These are phyloP conservation scores for Perilla frutescens DNA, from an alignment of 257 asterid genomes.

Conservation along the genomic window DNA sequence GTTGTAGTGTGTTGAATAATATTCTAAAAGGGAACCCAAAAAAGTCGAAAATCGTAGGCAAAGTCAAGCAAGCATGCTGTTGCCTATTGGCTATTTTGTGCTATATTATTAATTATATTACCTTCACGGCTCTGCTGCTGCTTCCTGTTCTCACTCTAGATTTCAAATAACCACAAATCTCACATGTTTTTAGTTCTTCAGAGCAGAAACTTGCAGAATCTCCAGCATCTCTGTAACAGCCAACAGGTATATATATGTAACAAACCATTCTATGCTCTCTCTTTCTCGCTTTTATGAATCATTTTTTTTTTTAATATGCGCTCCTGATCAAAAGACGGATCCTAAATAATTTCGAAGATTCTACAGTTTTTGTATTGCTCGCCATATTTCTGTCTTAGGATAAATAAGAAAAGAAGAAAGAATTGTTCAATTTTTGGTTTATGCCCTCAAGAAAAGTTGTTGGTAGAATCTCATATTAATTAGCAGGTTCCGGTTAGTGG, in stretches of 20 bases:
- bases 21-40: constrained; percentile 12
- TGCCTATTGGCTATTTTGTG: too few relatives aligned
- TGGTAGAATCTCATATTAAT: too few relatives aligned
- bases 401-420: not conserved
- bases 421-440: too few relatives aligned
- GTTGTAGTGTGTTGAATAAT: constrained; percentile 5
- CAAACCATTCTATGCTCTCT: not conserved
- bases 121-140: constrained; percentile 11
- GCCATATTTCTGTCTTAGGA: not conserved
- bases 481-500: too few relatives aligned
- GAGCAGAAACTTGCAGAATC: not conserved
- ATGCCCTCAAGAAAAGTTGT: too few relatives aligned
- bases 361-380: not conserved
- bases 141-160: not conserved
- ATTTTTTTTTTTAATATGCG: not conserved
- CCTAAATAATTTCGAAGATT: not conserved
- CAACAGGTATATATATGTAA: not conserved
- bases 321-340: not conserved
- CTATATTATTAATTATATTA: not conserved
- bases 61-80: not conserved
- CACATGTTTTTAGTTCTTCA: constrained; percentile 2
- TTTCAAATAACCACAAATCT: not conserved
- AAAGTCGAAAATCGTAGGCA: constrained; percentile 25
- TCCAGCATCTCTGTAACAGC: not conserved
- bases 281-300: not conserved